These are phyloP conservation scores for Ophiostoma piceae DNA, from an alignment of 2,329 filamentous ascomycete species.

Conservation along the genomic window DNA sequence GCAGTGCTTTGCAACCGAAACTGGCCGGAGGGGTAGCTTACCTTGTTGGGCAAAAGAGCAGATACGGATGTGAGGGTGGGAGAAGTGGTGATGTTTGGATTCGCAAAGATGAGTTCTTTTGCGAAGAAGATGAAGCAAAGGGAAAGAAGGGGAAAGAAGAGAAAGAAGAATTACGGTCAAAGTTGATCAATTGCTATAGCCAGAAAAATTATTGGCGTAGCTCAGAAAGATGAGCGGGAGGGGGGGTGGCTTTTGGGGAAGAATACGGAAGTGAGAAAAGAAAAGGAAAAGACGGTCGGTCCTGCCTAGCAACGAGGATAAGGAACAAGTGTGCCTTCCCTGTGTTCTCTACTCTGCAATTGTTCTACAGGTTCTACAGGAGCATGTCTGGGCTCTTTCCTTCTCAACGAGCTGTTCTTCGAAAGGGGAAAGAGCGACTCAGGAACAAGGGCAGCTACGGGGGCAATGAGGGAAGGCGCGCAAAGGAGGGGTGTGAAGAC, in stretches of 20 bases:
- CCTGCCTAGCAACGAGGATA: slow-evolving; percentile 20
- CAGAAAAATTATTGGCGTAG: slow-evolving; percentile 25
- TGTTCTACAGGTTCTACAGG: too few species aligned
- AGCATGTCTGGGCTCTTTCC: not conserved
- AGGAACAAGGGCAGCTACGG: slow-evolving; percentile 20
- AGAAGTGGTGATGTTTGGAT: slow-evolving; percentile 6
- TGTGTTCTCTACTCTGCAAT: not conserved
- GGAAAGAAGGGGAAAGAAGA: slow-evolving; percentile 17
- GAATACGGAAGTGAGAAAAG: slow-evolving; percentile 11
- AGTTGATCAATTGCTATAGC: slow-evolving; percentile 21
- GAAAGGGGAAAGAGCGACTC: slow-evolving; percentile 20
- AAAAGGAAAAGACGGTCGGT: slow-evolving; percentile 19
- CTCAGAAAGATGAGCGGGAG: slow-evolving; percentile 18
- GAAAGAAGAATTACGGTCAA: slow-evolving; percentile 23
- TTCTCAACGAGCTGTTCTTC: slow-evolving; percentile 1
- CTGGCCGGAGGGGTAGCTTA: slow-evolving; percentile 19
- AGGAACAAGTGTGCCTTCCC: slow-evolving; percentile 18
- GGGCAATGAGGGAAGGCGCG: slow-evolving; percentile 1
- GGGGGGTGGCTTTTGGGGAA: slow-evolving; percentile 15
- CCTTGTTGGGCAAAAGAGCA: slow-evolving; percentile 22
- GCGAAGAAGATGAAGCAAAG: slow-evolving; percentile 16
- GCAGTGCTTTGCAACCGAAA: slow-evolving; percentile 5
- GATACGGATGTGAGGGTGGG: slow-evolving; percentile 10
- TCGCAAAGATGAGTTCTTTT: slow-evolving; percentile 16
- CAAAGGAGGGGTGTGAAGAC: slow-evolving; percentile 8